Evolutionary conservation across 108 stramenopile genomes (phyloP), one percentile per base, ranked within the genome.

Genomic region (Seminavis robusta): DNA sequence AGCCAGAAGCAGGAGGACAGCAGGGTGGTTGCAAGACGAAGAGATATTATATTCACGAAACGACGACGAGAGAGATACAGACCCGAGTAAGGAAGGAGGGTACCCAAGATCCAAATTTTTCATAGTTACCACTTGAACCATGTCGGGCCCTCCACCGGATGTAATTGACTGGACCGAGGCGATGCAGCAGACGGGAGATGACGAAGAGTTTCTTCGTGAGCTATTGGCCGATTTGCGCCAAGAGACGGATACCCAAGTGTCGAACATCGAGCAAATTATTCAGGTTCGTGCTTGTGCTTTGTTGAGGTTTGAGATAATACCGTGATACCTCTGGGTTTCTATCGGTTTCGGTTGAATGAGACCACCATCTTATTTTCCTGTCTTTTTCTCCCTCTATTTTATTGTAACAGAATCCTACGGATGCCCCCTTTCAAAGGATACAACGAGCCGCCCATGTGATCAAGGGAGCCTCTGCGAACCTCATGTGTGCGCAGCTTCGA

Each of bases 151-250:
- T 45, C 44, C 11, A 8, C 44, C 28, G 7, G 56, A 64, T 26
- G 84, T 94, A 20, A 92, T 95, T 52, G 80, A 95, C 63, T 95
- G 94, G 94, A 75, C 80, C 17, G 89, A 88, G 54, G 94, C 91
- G 56, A 86, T 95, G 74, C 86, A 95, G 29, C 94, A 95, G 76
- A 94, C 92, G 63, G 90, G 86, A 21, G 92, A 91, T 24, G 94
- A 95, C 67, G 94, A 88, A 65, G 90, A 92, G 32, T 94, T 95
- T 54, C 74, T 95, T 34, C 51, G 84, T 24, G 94, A 95, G 65
- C 73, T 95, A 10, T 63, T 95, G 47, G 86, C 64, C 2, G 94
- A 95, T 69, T 65, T 95, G 57, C 61, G 84, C 47, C 59, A 66
- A 23, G 94, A 95, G 72, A 71, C 84, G 0, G 73, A 86, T 52